phyloP scores from a whole-genome alignment of 2,329 filamentous ascomycete genomes.

The Calonectria montana region DNA sequence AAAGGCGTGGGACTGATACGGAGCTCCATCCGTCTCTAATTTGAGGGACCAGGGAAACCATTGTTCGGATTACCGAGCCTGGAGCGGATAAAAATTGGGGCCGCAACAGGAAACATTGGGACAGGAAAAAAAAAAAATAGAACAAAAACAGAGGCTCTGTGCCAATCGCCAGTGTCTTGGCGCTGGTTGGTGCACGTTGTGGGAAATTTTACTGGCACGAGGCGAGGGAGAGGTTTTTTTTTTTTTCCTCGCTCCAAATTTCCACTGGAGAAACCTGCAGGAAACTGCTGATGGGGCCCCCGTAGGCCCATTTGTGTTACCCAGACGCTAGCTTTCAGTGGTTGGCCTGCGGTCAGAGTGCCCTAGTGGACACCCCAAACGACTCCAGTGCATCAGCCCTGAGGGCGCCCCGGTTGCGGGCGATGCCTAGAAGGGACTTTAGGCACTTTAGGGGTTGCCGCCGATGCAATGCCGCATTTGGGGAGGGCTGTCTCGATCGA shows the following conservation, averaged over 20 bases:
- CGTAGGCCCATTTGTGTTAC: constrained; percentile 4
- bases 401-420: constrained; percentile 15
- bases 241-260: constrained; percentile 16
- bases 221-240: constrained; percentile 29
- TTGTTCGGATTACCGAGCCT: constrained; percentile 35
- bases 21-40: constrained; percentile 34
- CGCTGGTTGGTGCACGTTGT: constrained; percentile 23
- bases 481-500: constrained; percentile 38
- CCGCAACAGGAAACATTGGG: constrained; percentile 15
- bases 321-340: constrained; percentile 13
- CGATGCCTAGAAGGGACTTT: constrained; percentile 8
- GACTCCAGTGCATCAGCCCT: constrained; percentile 20
- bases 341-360: not conserved
- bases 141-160: constrained; percentile 8
- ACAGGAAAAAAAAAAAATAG: constrained; percentile 3
- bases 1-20: constrained; percentile 36
- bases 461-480: constrained; percentile 26
- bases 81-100: constrained; percentile 44
- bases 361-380: constrained; percentile 12
- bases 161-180: constrained; percentile 17
- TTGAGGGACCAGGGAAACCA: constrained; percentile 33
- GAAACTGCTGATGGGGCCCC: not conserved
- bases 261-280: not conserved
- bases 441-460: constrained; percentile 24
- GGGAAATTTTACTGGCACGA: constrained; percentile 40